phyloP scores from a whole-genome alignment of 495 filamentous ascomycete genomes.

The Clavariopsis aquatica region DNA sequence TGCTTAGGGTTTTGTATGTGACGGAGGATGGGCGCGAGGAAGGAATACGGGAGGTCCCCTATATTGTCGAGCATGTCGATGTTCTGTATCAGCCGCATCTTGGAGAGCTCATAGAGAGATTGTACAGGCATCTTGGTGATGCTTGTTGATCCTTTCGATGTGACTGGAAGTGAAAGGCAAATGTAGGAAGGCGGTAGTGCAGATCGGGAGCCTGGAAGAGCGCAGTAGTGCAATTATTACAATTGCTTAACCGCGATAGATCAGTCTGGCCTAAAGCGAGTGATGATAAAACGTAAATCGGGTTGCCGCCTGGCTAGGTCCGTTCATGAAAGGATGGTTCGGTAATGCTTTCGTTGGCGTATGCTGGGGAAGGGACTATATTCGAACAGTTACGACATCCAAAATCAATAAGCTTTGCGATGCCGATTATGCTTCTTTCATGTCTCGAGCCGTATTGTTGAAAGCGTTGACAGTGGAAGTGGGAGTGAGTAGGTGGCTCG shows the following conservation, averaged over 20 bases:
- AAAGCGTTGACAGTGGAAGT: not conserved
- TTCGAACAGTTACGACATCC: not conserved
- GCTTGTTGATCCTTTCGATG: not conserved
- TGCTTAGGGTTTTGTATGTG: constrained; percentile 67
- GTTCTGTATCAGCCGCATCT: constrained; percentile 32
- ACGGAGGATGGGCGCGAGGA: constrained; percentile 60
- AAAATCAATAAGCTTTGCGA: not conserved
- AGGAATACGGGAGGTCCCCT: constrained; percentile 63
- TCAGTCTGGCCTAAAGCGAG: not conserved
- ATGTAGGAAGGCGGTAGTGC: not conserved
- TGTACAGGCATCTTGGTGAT: constrained; percentile 35
- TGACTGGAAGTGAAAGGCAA: not conserved
- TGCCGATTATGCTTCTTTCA: not conserved
- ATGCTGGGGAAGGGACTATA: not conserved
- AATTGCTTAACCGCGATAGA: no score
- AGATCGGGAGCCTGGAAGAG: not conserved
- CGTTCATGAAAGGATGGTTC: not conserved
- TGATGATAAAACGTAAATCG: no score
- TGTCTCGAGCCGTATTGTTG: not conserved
- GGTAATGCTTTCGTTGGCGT: not conserved
- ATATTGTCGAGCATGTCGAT: constrained; percentile 56
- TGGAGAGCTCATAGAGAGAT: constrained; percentile 36
- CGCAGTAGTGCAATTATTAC: not conserved
- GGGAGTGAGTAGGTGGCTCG: not conserved
- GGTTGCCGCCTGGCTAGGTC: no score